Conservation (phyloP, 2,329 filamentous ascomycete species). For the Stachybotrys elegans region DNA sequence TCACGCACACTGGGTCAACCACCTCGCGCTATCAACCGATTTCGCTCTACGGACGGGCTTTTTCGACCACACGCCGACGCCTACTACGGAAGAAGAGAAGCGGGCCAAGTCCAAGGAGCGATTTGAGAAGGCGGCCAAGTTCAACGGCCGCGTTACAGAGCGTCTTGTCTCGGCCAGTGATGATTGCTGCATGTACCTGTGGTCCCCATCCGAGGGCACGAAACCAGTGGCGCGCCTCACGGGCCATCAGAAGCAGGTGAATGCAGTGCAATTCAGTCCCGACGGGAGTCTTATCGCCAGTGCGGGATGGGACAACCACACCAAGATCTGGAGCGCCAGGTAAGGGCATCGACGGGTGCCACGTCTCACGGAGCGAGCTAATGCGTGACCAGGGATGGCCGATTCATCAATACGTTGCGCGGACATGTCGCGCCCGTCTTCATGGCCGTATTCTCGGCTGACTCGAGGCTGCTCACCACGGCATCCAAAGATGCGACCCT, state of each 20-base stretch:
- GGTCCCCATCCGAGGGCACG: constrained; percentile 72
- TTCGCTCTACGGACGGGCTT: constrained; percentile 82
- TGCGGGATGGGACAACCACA: constrained; percentile 88
- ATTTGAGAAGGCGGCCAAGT: constrained; percentile 69
- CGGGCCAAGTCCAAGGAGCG: constrained; percentile 70
- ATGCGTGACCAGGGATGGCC: constrained; percentile 46
- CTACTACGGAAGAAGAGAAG: constrained; percentile 64
- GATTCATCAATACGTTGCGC: constrained; percentile 80
- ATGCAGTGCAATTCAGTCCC: constrained; percentile 90
- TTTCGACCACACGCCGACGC: constrained; percentile 73
- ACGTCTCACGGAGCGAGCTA: background rate
- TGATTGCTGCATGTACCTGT: constrained; percentile 94
- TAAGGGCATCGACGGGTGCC: constrained; percentile 40
- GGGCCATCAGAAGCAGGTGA: constrained; percentile 96
- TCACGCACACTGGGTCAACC: constrained; percentile 94
- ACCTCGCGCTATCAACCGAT: constrained; percentile 88
- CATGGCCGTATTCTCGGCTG: constrained; percentile 86
- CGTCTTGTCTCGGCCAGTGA: constrained; percentile 86
- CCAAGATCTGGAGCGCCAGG: constrained; percentile 82
- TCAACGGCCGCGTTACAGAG: constrained; percentile 66
- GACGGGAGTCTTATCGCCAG: constrained; percentile 85
- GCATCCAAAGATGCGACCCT: constrained; percentile 88
- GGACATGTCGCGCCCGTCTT: constrained; percentile 90
- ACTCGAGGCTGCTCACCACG: constrained; percentile 83
- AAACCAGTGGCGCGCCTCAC: constrained; percentile 85